These are phyloP conservation scores for Allomyces macrogynus DNA, from an alignment of 192 early-diverging fungal species.

Conservation along the genomic window DNA sequence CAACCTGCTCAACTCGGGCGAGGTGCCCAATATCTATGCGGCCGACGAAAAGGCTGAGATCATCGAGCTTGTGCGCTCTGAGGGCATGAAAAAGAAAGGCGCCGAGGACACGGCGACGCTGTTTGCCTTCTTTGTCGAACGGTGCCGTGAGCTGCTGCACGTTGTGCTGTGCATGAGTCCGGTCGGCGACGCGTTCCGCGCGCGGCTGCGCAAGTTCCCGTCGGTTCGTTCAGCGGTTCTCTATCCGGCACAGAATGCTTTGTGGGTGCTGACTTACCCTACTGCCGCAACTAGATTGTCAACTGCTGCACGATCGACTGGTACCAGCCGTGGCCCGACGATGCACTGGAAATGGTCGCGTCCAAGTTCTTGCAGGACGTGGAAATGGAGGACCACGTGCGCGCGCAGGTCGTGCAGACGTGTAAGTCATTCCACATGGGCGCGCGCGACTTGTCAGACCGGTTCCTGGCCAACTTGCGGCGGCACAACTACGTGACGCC, in stretches of 20 bases:
- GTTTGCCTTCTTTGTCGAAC: conserved; percentile 91
- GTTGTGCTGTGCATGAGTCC: conserved; percentile 99
- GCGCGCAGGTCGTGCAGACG: conserved; percentile 69
- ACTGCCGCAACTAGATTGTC: conserved; percentile 38
- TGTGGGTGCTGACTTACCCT: neutral
- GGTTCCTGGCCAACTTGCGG: conserved; percentile 58
- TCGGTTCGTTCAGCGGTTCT: too few relatives aligned
- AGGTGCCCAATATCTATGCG: conserved; percentile 96
- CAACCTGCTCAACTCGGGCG: conserved; percentile 90
- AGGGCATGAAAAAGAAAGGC: conserved; percentile 57
- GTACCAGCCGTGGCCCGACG: conserved; percentile 97
- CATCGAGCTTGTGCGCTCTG: conserved; percentile 85
- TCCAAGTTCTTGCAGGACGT: conserved; percentile 78
- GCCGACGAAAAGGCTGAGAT: conserved; percentile 87
- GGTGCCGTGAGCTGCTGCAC: conserved; percentile 87
- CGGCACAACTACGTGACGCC: conserved; percentile 84
- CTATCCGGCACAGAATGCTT: too few relatives aligned
- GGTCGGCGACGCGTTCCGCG: conserved; percentile 70
- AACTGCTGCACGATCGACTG: conserved; percentile 99
- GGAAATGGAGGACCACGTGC: conserved; percentile 69
- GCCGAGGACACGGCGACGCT: conserved; percentile 83
- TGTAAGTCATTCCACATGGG: conserved; percentile 85
- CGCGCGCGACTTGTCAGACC: conserved; percentile 61
- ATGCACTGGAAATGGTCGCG: conserved; percentile 95
- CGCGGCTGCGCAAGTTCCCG: conserved; percentile 86